Evolutionary conservation across 495 filamentous ascomycete genomes (phyloP).

Genomic region (Tricharina praecox): DNA sequence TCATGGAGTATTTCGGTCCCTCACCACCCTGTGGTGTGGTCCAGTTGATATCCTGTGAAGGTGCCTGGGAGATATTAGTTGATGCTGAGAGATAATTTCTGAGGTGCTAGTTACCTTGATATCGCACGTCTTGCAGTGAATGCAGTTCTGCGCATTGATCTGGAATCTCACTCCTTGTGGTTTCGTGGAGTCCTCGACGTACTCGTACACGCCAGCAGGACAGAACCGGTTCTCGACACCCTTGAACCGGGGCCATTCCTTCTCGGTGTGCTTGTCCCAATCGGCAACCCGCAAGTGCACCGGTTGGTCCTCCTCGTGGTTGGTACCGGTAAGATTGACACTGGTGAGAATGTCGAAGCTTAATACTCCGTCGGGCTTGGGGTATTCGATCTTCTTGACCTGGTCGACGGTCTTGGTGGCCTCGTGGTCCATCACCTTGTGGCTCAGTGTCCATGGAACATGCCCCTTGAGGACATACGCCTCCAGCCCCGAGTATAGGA

Average conservation of each 20-base stretch:
- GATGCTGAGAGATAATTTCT: background rate
- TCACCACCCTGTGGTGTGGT: slow-evolving; percentile 88
- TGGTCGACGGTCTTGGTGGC: slow-evolving; percentile 68
- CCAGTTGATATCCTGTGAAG: slow-evolving; percentile 94
- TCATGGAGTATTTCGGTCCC: slow-evolving; percentile 93
- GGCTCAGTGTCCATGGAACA: slow-evolving; percentile 83
- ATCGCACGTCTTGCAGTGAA: slow-evolving; percentile 99
- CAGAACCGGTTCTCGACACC: slow-evolving; percentile 97
- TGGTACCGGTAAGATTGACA: slow-evolving; percentile 86
- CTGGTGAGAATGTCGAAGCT: slow-evolving; percentile 90
- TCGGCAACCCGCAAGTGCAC: slow-evolving; percentile 88
- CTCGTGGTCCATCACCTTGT: slow-evolving; percentile 52
- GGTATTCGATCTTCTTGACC: slow-evolving; percentile 81
- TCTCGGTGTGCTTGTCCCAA: slow-evolving; percentile 73
- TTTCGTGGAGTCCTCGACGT: slow-evolving; percentile 65
- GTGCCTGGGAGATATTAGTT: slow-evolving; percentile 32
- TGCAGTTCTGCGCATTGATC: slow-evolving; percentile 95
- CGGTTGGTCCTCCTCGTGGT: slow-evolving; percentile 97
- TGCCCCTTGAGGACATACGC: slow-evolving; percentile 72
- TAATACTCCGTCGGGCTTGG: slow-evolving; percentile 86
- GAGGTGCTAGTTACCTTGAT: slow-evolving; percentile 45
- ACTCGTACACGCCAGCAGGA: slow-evolving; percentile 97
- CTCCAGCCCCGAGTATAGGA: slow-evolving; percentile 85
- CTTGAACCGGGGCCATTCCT: slow-evolving; percentile 73
- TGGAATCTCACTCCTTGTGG: slow-evolving; percentile 87